Conservation (phyloP, 768 basidiomycete genomes). For the Paxillus rubicundulus region DNA sequence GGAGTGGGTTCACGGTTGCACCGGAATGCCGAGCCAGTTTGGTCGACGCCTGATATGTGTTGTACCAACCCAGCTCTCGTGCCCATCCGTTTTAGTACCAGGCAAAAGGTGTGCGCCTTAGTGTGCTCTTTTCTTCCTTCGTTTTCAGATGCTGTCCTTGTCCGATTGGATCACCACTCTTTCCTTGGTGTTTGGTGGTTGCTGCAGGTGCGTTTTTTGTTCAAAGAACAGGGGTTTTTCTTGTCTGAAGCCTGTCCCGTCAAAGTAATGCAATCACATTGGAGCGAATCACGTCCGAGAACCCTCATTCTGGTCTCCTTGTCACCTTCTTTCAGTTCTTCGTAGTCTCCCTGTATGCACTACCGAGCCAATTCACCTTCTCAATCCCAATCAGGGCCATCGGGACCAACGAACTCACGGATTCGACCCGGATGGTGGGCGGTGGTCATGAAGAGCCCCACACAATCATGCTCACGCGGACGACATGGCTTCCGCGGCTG, state of each 20-base stretch:
- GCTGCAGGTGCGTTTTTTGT: constrained; percentile 62
- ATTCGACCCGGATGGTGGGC: not conserved
- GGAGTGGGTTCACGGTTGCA: not conserved
- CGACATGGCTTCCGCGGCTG: constrained; percentile 41
- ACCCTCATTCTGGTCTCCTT: constrained; percentile 73
- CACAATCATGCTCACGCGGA: not conserved
- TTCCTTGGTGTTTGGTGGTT: constrained; percentile 83
- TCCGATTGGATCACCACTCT: constrained; percentile 62
- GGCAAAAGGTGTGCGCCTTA: not conserved
- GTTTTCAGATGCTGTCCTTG: constrained; percentile 13
- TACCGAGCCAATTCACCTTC: constrained; percentile 57
- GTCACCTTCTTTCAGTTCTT: constrained; percentile 88
- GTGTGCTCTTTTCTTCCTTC: not conserved
- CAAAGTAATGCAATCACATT: constrained; percentile 74
- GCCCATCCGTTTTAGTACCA: not conserved
- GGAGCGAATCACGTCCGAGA: constrained; percentile 66
- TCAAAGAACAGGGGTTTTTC: not conserved
- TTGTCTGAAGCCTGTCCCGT: not conserved
- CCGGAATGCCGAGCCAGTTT: too few relatives aligned
- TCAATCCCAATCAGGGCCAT: constrained; percentile 1
- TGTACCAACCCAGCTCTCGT: not conserved
- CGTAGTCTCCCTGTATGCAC: constrained; percentile 68
- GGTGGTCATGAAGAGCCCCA: constrained; percentile 1
- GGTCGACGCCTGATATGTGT: not conserved
- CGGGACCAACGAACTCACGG: not conserved